Evolutionary conservation across 495 filamentous ascomycete genomes (phyloP), one percentile per base, ranked within the genome.

Genomic region (Annulohypoxylon nitens): DNA sequence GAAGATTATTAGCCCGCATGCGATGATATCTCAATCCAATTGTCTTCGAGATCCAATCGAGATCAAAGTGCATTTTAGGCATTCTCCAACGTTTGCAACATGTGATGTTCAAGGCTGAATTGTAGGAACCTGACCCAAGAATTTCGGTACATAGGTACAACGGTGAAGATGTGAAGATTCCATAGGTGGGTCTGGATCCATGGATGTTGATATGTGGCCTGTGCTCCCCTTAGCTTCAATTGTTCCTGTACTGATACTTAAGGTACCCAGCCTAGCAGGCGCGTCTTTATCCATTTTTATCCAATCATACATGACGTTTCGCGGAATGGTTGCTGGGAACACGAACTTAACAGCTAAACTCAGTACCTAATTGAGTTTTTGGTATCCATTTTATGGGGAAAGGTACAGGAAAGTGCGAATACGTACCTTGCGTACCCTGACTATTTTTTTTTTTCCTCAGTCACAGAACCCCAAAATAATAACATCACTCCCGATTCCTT

Each of bases 401-500:
- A 57, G 25, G 62, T 58, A 59, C 50, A 36, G 47, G 26, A 45
- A 36, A n/a, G n/a, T 1, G 7, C 12, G 16, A 51, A 53, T 68
- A 68, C 45, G 65, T 68, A 68, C 65, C 57, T 53, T 43, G 23
- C 8, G 26, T 54, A 61, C 57, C 54, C 18, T 60, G 14, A 43
- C 47, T 58, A 36, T 45, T 57, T 14, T 57, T 14, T 60, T 50
- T 62, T 66, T 59, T 72, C 57, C 50, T 53, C 61, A 34, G 43
- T 41, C 45, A 66, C n/a, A 30, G 41, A 47, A 47, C 11, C 47
- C 71, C 62, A 65, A 54, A 74, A 74, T 74, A 74, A 74, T 70
- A 74, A 74, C 71, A 74, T 74, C 72, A 67, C 72, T 37, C 53
- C 59, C 67, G 12, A 41, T 70, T 57, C 53, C 50, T 48, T 55